These are phyloP conservation scores for Coniochaeta sp. DNA, from an alignment of 2,329 filamentous ascomycete genomes.

Conservation along the genomic window DNA sequence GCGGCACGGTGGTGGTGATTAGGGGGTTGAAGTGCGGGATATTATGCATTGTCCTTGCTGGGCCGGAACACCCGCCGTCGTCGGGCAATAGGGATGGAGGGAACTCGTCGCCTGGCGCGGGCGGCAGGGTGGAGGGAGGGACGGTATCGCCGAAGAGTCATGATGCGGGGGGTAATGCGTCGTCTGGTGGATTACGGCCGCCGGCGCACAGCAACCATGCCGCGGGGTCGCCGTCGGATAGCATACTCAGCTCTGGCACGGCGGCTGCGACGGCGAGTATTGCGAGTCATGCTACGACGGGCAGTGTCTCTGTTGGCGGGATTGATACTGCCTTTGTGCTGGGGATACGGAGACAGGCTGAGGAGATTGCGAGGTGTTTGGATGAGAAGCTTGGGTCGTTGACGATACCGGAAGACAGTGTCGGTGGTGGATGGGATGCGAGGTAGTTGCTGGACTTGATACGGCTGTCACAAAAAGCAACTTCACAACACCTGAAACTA, in stretches of 20 bases:
- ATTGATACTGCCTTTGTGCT: slow-evolving; percentile 38
- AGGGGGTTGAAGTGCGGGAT: slow-evolving; percentile 51
- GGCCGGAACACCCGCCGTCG: slow-evolving; percentile 4
- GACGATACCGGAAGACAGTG: slow-evolving; percentile 44
- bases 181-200: background rate
- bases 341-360: slow-evolving; percentile 47
- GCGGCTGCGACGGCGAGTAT: slow-evolving; percentile 28
- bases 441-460: background rate
- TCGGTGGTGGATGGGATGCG: slow-evolving; percentile 22
- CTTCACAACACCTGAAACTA: background rate
- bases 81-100: background rate
- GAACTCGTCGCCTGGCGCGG: slow-evolving; percentile 19
- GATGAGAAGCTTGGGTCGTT: slow-evolving; percentile 52
- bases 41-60: slow-evolving; percentile 54
- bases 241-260: slow-evolving; percentile 36
- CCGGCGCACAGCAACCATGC: slow-evolving; percentile 16
- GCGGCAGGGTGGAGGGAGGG: slow-evolving; percentile 33
- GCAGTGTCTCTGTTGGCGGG: slow-evolving; percentile 20
- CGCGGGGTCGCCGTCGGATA: slow-evolving; percentile 34
- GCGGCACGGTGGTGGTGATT: slow-evolving; percentile 52
- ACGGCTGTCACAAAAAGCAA: background rate
- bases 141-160: background rate
- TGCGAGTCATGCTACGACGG: slow-evolving; percentile 7
- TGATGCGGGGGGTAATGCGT: background rate
- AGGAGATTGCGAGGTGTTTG: slow-evolving; percentile 52